Base-by-base conservation (phyloP, 2,329 filamentous ascomycete species). In the Verticillium tricorpus region DNA sequence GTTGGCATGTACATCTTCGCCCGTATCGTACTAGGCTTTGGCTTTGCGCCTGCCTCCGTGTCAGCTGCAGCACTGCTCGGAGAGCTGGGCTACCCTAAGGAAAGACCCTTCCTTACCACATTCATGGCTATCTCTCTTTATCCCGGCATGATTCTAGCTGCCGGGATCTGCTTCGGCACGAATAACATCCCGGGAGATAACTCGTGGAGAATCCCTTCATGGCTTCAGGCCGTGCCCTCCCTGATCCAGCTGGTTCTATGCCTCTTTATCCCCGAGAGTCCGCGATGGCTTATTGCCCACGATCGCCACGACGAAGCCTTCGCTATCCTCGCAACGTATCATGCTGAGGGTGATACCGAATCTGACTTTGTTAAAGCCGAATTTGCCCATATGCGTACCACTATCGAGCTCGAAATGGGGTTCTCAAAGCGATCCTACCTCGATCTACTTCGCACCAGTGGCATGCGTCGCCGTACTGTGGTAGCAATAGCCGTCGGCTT, bases 261-360 rank as follows among this genome's bases (percentile, higher is more conserved):
- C 82, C 69, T 90, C 14, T 91, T 91, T 76, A 91, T 93, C 89
- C 91, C 90, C 0, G 92, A 90, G 75, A 89, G 85, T 0, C 91
- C 91, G 0, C 82, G 91, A 67, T 93, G 89, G 89, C 82, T 94
- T 1, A 77, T 90, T 9, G 86, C 92, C 71, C 87, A 90, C 68
- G 79, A 78, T 61, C 86, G 89, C 40, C 89, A 93, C 68, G 81
- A 81, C 0, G 90, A 93, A 71, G 89, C 88, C 0, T 83, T 85
- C 17, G 71, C 72, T 12, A 85, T 87, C 1, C 80, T 94, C 1
- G 85, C 89, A 28, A 28, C 4, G 28, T 28, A 28, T 28, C 28
- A 28, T 28, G 28, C 28, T 70, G 82, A 85, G 66, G 83, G 81
- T 2, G 76, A 85, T 56, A 68, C 68, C 6, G 71, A 76, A 50